Base-by-base conservation (phyloP, 108 stramenopile genomes). In the Nitzschia sp. region DNA sequence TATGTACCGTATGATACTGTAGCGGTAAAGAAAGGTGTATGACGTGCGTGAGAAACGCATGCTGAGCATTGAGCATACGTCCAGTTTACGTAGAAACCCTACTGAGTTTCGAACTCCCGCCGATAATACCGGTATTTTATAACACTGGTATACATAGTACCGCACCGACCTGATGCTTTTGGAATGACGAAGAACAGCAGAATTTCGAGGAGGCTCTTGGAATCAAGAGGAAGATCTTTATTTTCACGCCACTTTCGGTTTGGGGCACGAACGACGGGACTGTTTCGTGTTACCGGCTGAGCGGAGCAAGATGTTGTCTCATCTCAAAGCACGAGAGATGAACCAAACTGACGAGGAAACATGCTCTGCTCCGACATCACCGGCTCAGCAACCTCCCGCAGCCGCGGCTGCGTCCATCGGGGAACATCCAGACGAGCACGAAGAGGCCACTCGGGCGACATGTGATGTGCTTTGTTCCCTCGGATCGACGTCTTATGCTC, bases 381-480 rank as follows among this genome's bases (percentile, higher is more conserved):
- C 48, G 19, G 19, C 48, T 16, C 8, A n/a, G 19, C 17, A 50
- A 21, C 48, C 38, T 41, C 38, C 48, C 8, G 19, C 48, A 22
- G 21, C 48, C 19, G 48, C 48, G 48, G 48, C 5, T 50, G 19
- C 48, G 48, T 8, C 48, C 13, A 21, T 41, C 11, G 13, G 6
- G 38, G 13, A 11, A 6, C 6, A 11, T 6, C 11, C 9, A 50
- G 13, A 22, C 4, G 17, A 50, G 19, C 19, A 45, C 17, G 45
- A 61, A 6, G 59, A 71, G 33, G 77, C 67, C 34, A 72, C 71
- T 8, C 48, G 50, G 29, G 52, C 61, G 17, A 77, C 75, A 0
- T 81, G 80, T 47, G 80, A 81, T 38, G 80, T 68, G n/a, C 45
- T 81, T 17, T 81, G 75, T 54, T 80, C 80, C 9, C 50, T 80